Percentiles rank a stretch among this genome's conserved stretches.
Evolutionary conservation across 106 monocot genomes (phyloP).

Genomic region (Phalaenopsis aphrodite): DNA sequence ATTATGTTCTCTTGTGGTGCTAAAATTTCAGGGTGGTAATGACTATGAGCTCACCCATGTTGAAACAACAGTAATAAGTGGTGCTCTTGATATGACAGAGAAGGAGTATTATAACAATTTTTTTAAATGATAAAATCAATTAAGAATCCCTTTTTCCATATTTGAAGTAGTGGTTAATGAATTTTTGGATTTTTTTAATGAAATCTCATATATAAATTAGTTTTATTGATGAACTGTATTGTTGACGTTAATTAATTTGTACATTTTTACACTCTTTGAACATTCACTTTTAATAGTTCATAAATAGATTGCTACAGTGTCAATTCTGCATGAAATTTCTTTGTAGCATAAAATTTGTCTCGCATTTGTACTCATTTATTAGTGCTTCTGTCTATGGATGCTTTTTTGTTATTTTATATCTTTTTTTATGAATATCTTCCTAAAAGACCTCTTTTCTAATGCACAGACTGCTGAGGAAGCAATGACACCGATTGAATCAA

Average conservation of each 20-base stretch:
- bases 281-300: background rate
- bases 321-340: background rate
- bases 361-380: background rate
- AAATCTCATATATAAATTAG: background rate
- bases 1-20: background rate
- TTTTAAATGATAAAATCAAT: background rate
- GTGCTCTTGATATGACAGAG: slow-evolving; percentile 93
- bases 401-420: background rate
- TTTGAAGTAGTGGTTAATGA: background rate
- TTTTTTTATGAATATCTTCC: background rate
- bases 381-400: background rate
- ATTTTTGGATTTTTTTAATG: background rate
- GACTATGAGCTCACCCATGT: slow-evolving; percentile 89
- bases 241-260: background rate
- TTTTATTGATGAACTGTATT: background rate
- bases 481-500: slow-evolving; percentile 99
- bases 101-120: slow-evolving; percentile 41
- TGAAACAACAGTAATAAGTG: slow-evolving; percentile 93
- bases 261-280: background rate
- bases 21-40: slow-evolving; percentile 65
- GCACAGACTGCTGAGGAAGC: slow-evolving; percentile 87
- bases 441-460: background rate
- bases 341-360: background rate
- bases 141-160: background rate
- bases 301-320: background rate